phyloP scores from a whole-genome alignment of 805 yeast genomes.

The Kuraishia ogatae region DNA sequence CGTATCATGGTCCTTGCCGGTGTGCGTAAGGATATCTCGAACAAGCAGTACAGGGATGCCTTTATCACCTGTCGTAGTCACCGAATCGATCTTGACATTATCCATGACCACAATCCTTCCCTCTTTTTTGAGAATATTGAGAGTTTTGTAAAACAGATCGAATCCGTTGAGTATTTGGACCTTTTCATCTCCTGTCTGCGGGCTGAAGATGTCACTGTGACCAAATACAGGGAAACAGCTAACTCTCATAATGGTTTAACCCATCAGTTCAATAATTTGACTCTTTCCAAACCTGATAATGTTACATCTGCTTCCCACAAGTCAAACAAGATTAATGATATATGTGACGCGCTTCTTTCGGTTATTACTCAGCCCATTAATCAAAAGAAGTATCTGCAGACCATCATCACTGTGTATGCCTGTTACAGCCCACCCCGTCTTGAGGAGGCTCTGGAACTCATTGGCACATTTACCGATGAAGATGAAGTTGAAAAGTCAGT shows the following conservation, averaged over 20 bases:
- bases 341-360: constrained; percentile 63
- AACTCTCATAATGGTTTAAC: neutral
- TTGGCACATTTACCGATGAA: constrained; percentile 40
- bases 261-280: neutral
- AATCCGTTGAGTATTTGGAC: constrained; percentile 69
- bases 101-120: constrained; percentile 80
- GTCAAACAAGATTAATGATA: constrained; percentile 51
- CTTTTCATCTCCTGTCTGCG: constrained; percentile 78
- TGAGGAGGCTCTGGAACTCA: constrained; percentile 59
- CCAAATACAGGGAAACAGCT: constrained; percentile 77
- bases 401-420: constrained; percentile 85
- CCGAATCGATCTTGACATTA: constrained; percentile 81
- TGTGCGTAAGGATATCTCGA: constrained; percentile 61
- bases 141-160: constrained; percentile 60
- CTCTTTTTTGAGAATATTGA: constrained; percentile 58
- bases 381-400: constrained; percentile 54
- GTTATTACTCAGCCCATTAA: constrained; percentile 46
- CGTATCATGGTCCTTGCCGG: constrained; percentile 84
- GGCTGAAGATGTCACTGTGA: constrained; percentile 75
- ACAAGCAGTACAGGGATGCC: constrained; percentile 57
- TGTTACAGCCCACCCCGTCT: constrained; percentile 86
- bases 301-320: constrained; percentile 12
- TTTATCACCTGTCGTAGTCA: constrained; percentile 81
- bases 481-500: constrained; percentile 51
- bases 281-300: neutral